Conservation (phyloP, 1,284 basidiomycete genomes). For the Trichosporon coremiiforme region DNA sequence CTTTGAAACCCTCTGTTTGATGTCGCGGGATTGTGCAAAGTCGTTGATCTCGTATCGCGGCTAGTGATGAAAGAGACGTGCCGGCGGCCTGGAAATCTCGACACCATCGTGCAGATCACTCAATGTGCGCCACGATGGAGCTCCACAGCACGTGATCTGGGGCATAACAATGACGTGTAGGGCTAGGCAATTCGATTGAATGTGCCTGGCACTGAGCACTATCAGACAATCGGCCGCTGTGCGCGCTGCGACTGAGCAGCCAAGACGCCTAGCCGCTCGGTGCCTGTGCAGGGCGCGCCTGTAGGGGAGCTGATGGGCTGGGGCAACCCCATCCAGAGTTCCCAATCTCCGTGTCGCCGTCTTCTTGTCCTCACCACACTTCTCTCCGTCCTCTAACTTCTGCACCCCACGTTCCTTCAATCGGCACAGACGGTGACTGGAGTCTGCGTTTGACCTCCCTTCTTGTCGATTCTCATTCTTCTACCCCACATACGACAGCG, state of each 20-base stretch:
- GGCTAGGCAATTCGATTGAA: not conserved
- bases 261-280: not conserved
- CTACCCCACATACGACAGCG: not conserved
- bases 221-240: not conserved
- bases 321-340: not conserved
- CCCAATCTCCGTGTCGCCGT: not conserved
- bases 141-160: conserved; percentile 5
- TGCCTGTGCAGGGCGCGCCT: conserved; percentile 1
- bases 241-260: not conserved
- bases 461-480: not conserved
- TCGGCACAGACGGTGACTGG: not conserved
- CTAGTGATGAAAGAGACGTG: not conserved
- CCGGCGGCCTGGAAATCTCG: not conserved
- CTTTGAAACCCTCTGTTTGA: too few relatives aligned
- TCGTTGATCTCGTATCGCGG: too few relatives aligned
- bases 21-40: too few relatives aligned
- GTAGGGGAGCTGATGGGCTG: not conserved
- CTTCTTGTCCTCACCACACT: not conserved
- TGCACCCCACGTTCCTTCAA: not conserved
- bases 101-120: not conserved
- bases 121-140: conserved; percentile 5
- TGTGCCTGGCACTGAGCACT: not conserved
- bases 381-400: not conserved
- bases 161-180: not conserved
- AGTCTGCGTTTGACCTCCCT: not conserved